These are phyloP conservation scores for Ligustrum vulgare DNA, from an alignment of 257 asterid genomes.

Conservation along the genomic window DNA sequence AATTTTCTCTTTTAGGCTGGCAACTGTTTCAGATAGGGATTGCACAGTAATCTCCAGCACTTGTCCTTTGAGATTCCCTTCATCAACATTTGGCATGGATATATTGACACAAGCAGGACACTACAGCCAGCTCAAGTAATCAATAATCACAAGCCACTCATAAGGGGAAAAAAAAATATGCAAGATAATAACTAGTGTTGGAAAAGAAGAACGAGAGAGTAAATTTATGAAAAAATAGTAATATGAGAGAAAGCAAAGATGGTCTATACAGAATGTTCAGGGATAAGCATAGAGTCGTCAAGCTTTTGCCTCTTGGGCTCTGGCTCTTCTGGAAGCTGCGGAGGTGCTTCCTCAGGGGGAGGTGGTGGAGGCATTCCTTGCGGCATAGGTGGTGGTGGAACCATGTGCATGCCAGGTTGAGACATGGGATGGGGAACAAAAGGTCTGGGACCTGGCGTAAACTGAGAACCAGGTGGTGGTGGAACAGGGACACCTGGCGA, in stretches of 20 bases:
- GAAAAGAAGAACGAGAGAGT: not conserved
- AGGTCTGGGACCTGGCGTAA: conserved; percentile 60
- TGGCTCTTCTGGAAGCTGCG: conserved; percentile 92
- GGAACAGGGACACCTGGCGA: conserved; percentile 55
- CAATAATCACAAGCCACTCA: conserved; percentile 1
- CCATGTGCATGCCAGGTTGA: conserved; percentile 74
- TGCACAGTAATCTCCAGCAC: conserved; percentile 71
- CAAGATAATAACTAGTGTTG: not conserved
- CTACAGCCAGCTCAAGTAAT: conserved; percentile 47
- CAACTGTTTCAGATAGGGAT: conserved; percentile 78
- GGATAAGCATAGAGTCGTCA: conserved; percentile 77
- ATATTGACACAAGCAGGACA: conserved; percentile 72
- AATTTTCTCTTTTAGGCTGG: conserved; percentile 88
- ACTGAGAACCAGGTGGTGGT: conserved; percentile 86
- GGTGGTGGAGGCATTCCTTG: conserved; percentile 82
- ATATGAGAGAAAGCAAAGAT: not conserved
- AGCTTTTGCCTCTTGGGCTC: conserved; percentile 93
- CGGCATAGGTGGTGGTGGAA: conserved; percentile 78
- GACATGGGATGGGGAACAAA: conserved; percentile 53
- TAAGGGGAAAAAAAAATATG: not conserved
- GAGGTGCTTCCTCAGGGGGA: conserved; percentile 96
- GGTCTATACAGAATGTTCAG: conserved; percentile 68
- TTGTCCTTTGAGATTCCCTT: conserved; percentile 90
- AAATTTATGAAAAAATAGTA: not conserved
- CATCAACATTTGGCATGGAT: conserved; percentile 82